Percentiles rank a stretch among this genome's conserved stretches.
These are phyloP conservation scores for Climacium dendroides DNA, from an alignment of 225 moss, liverwort and hornwort genomes.

Conservation along the genomic window DNA sequence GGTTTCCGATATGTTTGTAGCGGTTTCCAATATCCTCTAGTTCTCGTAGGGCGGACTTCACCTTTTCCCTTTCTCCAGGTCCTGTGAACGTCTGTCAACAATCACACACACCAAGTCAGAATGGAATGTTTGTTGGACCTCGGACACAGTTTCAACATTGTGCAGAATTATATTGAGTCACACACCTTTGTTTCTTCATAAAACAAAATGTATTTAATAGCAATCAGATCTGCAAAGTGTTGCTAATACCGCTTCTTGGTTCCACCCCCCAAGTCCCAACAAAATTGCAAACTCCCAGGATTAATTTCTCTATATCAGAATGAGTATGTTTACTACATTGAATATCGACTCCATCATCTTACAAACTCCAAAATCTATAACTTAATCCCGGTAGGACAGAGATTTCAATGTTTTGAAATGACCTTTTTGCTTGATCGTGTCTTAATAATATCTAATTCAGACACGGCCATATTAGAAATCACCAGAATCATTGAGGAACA, in stretches of 20 bases:
- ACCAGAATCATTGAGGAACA: background rate
- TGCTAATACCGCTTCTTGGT: background rate
- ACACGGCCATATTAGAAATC: background rate
- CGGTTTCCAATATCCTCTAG: conserved; percentile 63
- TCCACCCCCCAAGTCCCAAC: background rate
- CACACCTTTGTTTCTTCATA: background rate
- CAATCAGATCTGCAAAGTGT: background rate
- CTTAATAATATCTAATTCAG: background rate
- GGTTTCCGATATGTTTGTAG: conserved; percentile 46
- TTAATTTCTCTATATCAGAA: background rate
- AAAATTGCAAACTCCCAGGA: background rate
- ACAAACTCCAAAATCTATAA: background rate
- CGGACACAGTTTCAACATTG: background rate
- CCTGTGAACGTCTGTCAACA: conserved; percentile 37
- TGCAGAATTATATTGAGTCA: background rate
- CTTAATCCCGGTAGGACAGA: background rate
- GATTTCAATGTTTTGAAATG: background rate
- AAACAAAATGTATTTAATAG: background rate
- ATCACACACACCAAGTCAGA: background rate
- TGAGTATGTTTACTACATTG: background rate
- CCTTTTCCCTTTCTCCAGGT: conserved; percentile 59
- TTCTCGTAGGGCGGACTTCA: conserved; percentile 52
- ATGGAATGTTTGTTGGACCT: background rate
- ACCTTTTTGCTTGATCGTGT: background rate
- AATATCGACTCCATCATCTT: background rate